Percentiles rank a stretch among this genome's conserved stretches.
Evolutionary conservation across 345 rosid species (phyloP).

Genomic region (Psidium friedrichsthalianum): DNA sequence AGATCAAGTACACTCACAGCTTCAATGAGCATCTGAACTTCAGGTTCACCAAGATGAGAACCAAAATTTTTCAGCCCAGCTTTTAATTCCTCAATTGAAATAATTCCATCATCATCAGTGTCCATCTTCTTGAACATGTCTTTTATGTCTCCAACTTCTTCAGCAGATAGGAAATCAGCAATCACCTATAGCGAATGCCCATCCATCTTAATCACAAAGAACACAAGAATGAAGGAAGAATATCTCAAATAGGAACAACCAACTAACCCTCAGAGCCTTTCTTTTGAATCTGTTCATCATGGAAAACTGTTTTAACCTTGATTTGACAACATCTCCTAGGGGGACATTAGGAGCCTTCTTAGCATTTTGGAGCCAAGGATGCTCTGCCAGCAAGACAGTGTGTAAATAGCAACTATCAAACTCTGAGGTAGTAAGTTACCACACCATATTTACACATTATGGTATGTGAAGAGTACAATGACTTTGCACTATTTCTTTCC

Average conservation of each 20-base stretch:
- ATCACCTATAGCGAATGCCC: slow-evolving; percentile 48
- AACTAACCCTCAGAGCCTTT: slow-evolving; percentile 93
- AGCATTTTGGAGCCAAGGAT: slow-evolving; percentile 97
- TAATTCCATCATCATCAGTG: slow-evolving; percentile 74
- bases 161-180: slow-evolving; percentile 82
- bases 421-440: neutral
- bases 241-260: slow-evolving; percentile 1
- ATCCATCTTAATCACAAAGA: neutral
- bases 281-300: slow-evolving; percentile 99
- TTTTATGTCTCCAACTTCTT: slow-evolving; percentile 93
- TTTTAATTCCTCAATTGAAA: slow-evolving; percentile 86
- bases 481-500: neutral
- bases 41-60: slow-evolving; percentile 88
- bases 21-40: slow-evolving; percentile 92
- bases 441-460: neutral
- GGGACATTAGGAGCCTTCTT: slow-evolving; percentile 94
- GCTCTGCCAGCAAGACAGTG: slow-evolving; percentile 41
- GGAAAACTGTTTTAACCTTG: slow-evolving; percentile 95
- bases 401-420: neutral
- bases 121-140: slow-evolving; percentile 96
- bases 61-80: slow-evolving; percentile 66
- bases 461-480: neutral
- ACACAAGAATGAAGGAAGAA: neutral
- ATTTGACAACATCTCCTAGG: slow-evolving; percentile 97
- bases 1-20: slow-evolving; percentile 52